Conservation (phyloP, 768 basidiomycete genomes). For the Pisolithus orientalis region DNA sequence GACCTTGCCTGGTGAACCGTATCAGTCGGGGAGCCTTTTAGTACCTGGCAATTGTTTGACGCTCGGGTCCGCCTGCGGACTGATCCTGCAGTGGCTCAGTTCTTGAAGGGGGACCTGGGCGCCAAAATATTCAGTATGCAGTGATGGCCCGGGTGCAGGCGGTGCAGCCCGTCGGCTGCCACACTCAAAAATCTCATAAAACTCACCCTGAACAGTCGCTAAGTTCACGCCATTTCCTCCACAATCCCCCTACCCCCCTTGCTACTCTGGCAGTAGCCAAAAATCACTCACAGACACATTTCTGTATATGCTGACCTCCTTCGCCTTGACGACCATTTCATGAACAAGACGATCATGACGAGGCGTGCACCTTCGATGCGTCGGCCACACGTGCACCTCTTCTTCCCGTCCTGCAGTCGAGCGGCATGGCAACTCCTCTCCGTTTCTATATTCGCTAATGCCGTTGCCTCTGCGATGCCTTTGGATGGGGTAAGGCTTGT, state of each 20-base stretch:
- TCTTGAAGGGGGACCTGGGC: background rate
- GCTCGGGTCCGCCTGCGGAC: background rate
- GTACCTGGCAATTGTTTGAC: no score
- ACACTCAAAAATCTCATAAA: background rate
- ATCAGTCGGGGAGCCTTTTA: background rate
- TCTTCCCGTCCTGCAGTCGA: background rate
- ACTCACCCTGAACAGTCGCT: background rate
- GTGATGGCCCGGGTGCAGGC: background rate
- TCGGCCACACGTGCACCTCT: no score
- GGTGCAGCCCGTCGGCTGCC: background rate
- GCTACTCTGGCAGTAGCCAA: constrained; percentile 1
- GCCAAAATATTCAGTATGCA: background rate
- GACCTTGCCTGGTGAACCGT: no score
- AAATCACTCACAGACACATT: background rate
- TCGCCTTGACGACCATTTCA: background rate
- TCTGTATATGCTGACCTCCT: background rate
- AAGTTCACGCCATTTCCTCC: background rate
- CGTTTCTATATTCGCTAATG: background rate
- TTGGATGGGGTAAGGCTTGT: background rate
- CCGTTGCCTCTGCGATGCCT: background rate
- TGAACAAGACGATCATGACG: background rate
- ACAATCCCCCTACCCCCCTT: background rate
- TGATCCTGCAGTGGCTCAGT: background rate
- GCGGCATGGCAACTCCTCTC: background rate
- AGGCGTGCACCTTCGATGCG: background rate